Evolutionary conservation across 805 yeast genomes (phyloP), one percentile per base, ranked within the genome.

Genomic region (Debaryomyces tyrocola): DNA sequence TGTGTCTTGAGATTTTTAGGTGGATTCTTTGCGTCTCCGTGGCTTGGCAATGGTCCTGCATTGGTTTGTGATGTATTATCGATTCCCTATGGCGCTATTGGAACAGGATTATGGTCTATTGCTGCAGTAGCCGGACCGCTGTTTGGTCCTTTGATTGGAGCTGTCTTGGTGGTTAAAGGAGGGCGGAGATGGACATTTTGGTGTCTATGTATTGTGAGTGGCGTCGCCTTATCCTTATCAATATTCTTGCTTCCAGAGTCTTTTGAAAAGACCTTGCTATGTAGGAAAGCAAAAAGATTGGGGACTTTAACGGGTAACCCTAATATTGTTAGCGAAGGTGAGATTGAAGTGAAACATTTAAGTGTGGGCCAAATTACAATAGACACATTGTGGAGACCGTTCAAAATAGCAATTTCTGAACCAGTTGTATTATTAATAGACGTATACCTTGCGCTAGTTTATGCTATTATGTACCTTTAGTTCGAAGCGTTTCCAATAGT

Each of bases 41-140:
- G 80, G 15, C 54, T 82, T 43, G 75, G 83, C 1, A 79, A 82
- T 17, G 85, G 84, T 38, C 84, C 81, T 49, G 87, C 83, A 9
- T 67, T 80, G 4, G 58, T 81, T 37, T 75, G 78, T 27, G 87
- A 83, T 57, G 62, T 82, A 40, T 58, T 76, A 24, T 40, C 59
- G 4, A 59, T 69, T 15, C 72, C 79, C 4, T 63, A 64, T 45
- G 59, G 73, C 33, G 80, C 84, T 2, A 50, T 74, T 17, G 75
- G 77, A 3, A 62, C 82, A 42, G 78, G 78, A 7, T 47, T 67
- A 5, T 82, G 85, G 85, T 68, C 81, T 15, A 54, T 75, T 24
- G 82, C 78, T 43, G 78, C 82, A 0, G 78, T 77, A 36, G 64
- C 73, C 41, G 86, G 85, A 9, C 84, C 84, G 1, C 68, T 74